A percentile compares a stretch with the other conserved stretches of the same genome.
Conservation (phyloP, 2,329 filamentous ascomycete genomes). For the Fusarium globosum region DNA sequence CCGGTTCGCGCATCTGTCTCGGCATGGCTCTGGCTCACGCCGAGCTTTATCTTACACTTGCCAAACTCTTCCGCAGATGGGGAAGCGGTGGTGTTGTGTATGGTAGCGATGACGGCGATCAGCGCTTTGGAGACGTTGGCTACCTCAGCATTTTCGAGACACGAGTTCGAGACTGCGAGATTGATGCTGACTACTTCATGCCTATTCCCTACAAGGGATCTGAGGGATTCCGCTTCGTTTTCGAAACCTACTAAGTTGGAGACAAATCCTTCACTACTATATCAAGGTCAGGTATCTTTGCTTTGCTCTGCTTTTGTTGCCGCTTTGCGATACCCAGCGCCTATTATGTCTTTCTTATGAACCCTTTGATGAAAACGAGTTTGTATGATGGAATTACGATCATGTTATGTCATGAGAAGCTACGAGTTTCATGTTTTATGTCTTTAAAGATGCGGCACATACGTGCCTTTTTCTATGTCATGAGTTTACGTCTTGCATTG, state of each 20-base stretch:
- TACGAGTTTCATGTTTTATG: constrained; percentile 35
- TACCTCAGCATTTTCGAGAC: constrained; percentile 51
- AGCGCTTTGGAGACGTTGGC: constrained; percentile 49
- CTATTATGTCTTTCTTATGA: constrained; percentile 16
- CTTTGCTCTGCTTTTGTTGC: constrained; percentile 14
- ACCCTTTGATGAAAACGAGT: constrained; percentile 20
- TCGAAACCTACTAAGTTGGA: constrained; percentile 44
- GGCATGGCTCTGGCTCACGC: constrained; percentile 54
- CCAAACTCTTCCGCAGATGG: constrained; percentile 53
- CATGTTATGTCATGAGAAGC: constrained; percentile 29
- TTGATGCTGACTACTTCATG: constrained; percentile 54
- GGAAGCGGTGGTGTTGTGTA: constrained; percentile 49
- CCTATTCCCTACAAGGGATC: constrained; percentile 53
- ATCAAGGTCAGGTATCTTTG: constrained; percentile 16
- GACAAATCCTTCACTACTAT: constrained; percentile 15
- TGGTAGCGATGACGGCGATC: constrained; percentile 47
- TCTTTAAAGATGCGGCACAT: constrained; percentile 28
- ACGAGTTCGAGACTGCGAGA: constrained; percentile 49
- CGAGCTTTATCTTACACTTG: constrained; percentile 53
- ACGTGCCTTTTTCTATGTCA: constrained; percentile 39
- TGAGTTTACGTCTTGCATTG: constrained; percentile 10
- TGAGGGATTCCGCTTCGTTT: constrained; percentile 49
- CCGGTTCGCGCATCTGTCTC: constrained; percentile 51
- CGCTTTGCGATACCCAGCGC: constrained; percentile 27
- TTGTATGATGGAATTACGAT: constrained; percentile 30